Evolutionary conservation across 306 rosid genomes (phyloP).

Genomic region (Sicyos baderoa): DNA sequence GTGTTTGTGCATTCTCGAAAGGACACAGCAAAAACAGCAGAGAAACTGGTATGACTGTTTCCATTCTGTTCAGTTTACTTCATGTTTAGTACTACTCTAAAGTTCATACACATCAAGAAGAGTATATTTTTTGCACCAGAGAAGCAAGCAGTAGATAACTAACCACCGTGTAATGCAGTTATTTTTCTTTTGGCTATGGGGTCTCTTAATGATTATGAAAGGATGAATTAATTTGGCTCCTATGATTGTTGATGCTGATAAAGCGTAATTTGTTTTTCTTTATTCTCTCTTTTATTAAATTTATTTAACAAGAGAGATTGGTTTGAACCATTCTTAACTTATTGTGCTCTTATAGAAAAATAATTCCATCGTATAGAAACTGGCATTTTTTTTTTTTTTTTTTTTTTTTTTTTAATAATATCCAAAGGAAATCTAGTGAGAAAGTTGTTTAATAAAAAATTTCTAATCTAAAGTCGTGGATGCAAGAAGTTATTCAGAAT

Average conservation of each 20-base stretch:
- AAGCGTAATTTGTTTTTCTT: not conserved
- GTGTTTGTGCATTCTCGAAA: slow-evolving; percentile 95
- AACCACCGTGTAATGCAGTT: not conserved
- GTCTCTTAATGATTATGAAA: not conserved
- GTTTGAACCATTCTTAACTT: not conserved
- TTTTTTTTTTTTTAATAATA: too few species aligned
- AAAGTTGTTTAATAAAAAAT: too few species aligned
- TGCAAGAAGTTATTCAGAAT: not conserved
- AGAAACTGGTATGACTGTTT: slow-evolving; percentile 55
- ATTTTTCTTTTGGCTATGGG: not conserved
- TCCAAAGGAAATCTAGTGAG: too few species aligned
- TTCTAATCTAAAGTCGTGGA: not conserved
- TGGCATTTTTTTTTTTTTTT: too few species aligned
- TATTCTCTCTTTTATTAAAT: not conserved
- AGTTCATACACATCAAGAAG: slow-evolving; percentile 19
- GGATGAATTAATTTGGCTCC: not conserved
- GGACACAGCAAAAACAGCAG: slow-evolving; percentile 88
- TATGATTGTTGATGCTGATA: not conserved
- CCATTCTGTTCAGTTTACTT: slow-evolving; percentile 15
- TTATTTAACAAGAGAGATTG: not conserved
- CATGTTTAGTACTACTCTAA: slow-evolving; percentile 16
- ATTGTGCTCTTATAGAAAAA: not conserved
- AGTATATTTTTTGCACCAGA: not conserved
- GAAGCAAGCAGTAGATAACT: not conserved
- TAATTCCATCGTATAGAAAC: not conserved